phyloP scores from a whole-genome alignment of 768 basidiomycete genomes.

The Epithele typhae region DNA sequence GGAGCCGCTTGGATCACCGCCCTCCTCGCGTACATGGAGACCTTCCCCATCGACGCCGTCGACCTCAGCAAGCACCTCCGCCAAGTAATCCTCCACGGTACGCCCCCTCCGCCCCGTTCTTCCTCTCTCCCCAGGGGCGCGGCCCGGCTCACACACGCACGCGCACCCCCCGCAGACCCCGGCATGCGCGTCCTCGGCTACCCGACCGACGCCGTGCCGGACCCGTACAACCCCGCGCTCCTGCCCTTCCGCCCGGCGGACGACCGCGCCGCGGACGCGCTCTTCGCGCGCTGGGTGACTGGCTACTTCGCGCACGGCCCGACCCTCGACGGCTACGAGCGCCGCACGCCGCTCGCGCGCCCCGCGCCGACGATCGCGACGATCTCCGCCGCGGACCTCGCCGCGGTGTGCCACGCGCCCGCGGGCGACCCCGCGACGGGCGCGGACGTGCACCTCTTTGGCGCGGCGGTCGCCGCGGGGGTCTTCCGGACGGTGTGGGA shows the following conservation, averaged over 20 bases:
- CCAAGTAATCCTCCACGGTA: constrained; percentile 4
- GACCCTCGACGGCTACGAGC: not conserved
- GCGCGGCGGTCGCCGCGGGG: not conserved
- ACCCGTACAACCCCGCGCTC: constrained; percentile 2
- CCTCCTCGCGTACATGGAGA: constrained; percentile 1
- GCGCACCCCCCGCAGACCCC: no score
- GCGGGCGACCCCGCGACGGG: not conserved
- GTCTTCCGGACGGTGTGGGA: not conserved
- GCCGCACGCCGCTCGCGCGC: not conserved
- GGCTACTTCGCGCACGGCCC: constrained; percentile 11
- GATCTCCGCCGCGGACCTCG: constrained; percentile 3
- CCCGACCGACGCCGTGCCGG: not conserved
- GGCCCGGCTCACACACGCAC: no score
- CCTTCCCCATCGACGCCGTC: not conserved
- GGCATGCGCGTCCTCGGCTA: not conserved
- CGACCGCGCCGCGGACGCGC: not conserved
- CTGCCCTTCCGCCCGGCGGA: not conserved
- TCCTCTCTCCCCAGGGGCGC: no score
- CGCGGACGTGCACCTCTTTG: not conserved
- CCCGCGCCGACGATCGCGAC: constrained; percentile 2
- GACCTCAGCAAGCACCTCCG: constrained; percentile 1
- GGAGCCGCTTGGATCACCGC: constrained; percentile 2
- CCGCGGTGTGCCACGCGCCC: not conserved
- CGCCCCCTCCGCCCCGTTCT: not conserved
- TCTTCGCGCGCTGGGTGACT: constrained; percentile 6